Conservation (phyloP, 2,329 filamentous ascomycete species). For the Thyridium curvatum region DNA sequence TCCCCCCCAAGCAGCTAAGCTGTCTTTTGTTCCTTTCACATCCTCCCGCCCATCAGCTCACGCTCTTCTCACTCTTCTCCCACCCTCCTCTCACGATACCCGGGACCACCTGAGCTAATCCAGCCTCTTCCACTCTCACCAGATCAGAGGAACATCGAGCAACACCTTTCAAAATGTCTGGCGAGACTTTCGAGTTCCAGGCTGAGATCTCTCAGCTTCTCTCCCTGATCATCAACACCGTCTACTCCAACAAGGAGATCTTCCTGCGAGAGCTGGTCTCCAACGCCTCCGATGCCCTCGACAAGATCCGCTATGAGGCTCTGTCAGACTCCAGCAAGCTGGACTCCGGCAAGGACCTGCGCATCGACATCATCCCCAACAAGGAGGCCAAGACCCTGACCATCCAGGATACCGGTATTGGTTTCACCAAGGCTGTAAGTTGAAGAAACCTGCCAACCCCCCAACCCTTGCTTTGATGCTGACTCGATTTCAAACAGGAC, state of each 20-base stretch:
- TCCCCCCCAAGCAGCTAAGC: not conserved
- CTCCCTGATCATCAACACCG: slow-evolving; percentile 99
- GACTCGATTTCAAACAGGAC: slow-evolving; percentile 52
- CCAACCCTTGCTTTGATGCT: slow-evolving; percentile 19
- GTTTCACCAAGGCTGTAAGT: slow-evolving; percentile 99
- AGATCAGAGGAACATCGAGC: slow-evolving; percentile 4
- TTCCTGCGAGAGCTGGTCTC: slow-evolving; percentile 98
- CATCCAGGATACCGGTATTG: slow-evolving; percentile 96
- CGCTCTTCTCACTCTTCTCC: not conserved
- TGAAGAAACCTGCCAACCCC: not conserved
- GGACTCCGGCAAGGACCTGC: slow-evolving; percentile 94
- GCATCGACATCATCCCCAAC: slow-evolving; percentile 98
- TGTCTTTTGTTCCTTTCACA: not conserved
- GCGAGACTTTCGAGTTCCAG: slow-evolving; percentile 98
- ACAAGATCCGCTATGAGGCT: slow-evolving; percentile 99
- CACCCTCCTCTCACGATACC: not conserved
- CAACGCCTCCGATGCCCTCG: slow-evolving; percentile 96
- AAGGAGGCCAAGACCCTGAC: slow-evolving; percentile 97
- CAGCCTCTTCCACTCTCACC: not conserved
- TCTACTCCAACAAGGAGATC: slow-evolving; percentile 99
- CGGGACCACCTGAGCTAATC: not conserved
- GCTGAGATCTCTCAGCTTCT: slow-evolving; percentile 99
- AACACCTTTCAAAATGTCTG: slow-evolving; percentile 66
- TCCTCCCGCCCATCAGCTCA: not conserved
- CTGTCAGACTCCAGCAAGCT: slow-evolving; percentile 96